These are phyloP conservation scores for Populus tremula DNA, from an alignment of 345 rosid species.

Conservation along the genomic window DNA sequence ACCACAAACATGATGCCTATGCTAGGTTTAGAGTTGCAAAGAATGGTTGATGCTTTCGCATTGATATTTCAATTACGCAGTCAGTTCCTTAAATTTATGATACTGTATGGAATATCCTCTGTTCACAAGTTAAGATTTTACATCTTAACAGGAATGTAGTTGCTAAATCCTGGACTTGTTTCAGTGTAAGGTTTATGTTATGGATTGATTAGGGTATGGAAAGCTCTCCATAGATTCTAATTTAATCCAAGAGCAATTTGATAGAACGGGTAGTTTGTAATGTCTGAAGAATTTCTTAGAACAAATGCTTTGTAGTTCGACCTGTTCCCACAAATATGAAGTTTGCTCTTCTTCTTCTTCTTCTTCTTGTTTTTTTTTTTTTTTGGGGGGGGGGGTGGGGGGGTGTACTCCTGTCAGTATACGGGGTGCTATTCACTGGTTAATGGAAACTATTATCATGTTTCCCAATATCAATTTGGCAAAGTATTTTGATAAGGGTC, in stretches of 20 bases:
- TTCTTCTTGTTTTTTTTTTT: not conserved
- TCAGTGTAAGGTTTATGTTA: not conserved
- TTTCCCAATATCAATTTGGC: not conserved
- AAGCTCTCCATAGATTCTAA: not conserved
- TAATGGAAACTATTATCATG: not conserved
- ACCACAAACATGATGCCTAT: not conserved
- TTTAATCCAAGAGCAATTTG: not conserved
- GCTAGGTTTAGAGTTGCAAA: conserved; percentile 6
- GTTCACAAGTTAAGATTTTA: not conserved
- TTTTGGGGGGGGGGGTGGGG: no score
- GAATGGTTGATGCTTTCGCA: not conserved
- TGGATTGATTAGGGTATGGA: not conserved
- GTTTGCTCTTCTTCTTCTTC: not conserved
- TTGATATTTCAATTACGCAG: not conserved
- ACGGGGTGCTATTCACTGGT: not conserved
- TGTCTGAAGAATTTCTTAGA: not conserved
- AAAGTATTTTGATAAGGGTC: not conserved
- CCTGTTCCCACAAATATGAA: not conserved
- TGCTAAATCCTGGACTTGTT: conserved; percentile 1
- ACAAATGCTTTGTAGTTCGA: not conserved
- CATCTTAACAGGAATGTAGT: not conserved
- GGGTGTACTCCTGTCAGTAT: no score
- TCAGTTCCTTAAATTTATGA: not conserved
- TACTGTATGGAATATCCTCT: not conserved
- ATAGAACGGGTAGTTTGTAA: no score